Evolutionary conservation across 305 asterid genomes (phyloP).

Genomic region (Euphrasia arctica): DNA sequence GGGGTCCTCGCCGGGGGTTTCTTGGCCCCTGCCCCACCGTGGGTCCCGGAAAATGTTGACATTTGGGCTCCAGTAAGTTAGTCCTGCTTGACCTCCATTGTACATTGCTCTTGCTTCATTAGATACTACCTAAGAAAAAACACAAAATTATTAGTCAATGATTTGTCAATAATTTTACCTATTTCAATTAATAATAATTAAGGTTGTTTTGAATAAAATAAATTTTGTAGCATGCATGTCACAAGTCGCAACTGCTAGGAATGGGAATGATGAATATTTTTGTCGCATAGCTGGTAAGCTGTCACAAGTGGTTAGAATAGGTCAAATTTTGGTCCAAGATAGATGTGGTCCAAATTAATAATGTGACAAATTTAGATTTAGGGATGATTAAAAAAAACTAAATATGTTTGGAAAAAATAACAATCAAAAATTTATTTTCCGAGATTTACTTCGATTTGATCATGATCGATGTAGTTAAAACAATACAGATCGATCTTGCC

Average conservation of each 20-base stretch:
- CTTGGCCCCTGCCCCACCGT: conserved; percentile 75
- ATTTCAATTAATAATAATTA: not conserved
- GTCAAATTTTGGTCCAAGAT: not conserved
- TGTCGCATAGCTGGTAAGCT: not conserved
- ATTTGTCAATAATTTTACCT: not conserved
- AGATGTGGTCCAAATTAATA: not conserved
- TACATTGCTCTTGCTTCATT: conserved; percentile 78
- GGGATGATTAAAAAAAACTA: too few species aligned
- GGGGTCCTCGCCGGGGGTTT: conserved; percentile 78
- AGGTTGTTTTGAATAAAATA: too few species aligned
- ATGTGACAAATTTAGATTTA: not conserved
- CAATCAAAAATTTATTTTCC: too few species aligned
- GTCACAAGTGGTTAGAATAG: not conserved
- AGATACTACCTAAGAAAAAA: conserved; percentile 52
- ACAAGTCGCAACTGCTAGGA: not conserved
- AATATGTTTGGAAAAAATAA: too few species aligned
- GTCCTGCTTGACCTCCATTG: conserved; percentile 63
- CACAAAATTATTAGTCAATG: not conserved
- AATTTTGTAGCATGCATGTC: not conserved
- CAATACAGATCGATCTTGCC: too few species aligned
- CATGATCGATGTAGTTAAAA: too few species aligned
- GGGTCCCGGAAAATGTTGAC: conserved; percentile 77
- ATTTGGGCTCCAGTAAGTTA: conserved; percentile 76
- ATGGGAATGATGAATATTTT: not conserved
- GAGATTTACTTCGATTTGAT: too few species aligned